Conservation (phyloP, 106 monocot genomes). For the Dendrobium huoshanense region DNA sequence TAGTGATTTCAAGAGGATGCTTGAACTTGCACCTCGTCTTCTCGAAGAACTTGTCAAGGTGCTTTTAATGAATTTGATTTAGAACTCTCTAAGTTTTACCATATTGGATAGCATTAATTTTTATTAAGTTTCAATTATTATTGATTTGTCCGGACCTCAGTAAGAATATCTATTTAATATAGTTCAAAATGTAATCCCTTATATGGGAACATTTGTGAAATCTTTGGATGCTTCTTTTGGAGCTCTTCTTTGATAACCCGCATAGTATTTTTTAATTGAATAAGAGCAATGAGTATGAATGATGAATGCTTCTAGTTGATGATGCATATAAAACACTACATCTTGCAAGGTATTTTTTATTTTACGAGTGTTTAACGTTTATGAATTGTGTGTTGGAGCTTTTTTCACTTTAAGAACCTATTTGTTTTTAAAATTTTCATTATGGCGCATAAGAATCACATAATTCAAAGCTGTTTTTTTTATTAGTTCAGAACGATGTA, state of each 20-base stretch:
- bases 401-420: too few relatives aligned
- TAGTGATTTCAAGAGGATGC: conserved; percentile 69
- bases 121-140: background rate
- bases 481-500: too few relatives aligned
- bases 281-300: background rate
- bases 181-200: background rate
- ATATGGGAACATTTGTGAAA: background rate
- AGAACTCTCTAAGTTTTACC: background rate
- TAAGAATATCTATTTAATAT: too few relatives aligned
- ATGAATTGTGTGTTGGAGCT: background rate
- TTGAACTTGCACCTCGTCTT: conserved; percentile 83
- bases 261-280: background rate
- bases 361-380: background rate
- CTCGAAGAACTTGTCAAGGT: conserved; percentile 85
- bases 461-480: too few relatives aligned
- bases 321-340: background rate
- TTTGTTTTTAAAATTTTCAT: too few relatives aligned
- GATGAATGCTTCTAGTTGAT: background rate
- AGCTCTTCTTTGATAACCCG: background rate
- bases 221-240: background rate
- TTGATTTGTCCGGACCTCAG: background rate
- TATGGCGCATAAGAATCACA: too few relatives aligned
- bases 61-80: background rate
- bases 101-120: background rate
- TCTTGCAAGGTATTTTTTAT: background rate